phyloP scores from a whole-genome alignment of 495 filamentous ascomycete species.

The Hypoxylon cercidicola region DNA sequence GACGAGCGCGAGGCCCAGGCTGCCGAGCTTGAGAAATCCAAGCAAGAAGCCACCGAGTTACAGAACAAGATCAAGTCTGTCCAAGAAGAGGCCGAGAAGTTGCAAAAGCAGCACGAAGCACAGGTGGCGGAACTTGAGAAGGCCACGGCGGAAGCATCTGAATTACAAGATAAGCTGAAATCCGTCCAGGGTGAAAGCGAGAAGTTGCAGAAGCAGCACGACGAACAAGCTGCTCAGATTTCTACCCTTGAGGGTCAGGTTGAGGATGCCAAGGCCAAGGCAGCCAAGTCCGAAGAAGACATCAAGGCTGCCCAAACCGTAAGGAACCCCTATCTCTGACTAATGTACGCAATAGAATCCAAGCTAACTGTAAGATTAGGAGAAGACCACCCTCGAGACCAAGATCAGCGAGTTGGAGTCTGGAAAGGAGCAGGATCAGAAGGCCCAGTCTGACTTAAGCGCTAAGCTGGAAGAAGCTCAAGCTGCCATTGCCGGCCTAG shows the following conservation, averaged over 20 bases:
- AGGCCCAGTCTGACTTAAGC: constrained; percentile 22
- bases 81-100: constrained; percentile 13
- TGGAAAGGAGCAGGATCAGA: constrained; percentile 20
- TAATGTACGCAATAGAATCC: neutral
- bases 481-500: constrained; percentile 15
- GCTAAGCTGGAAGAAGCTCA: constrained; percentile 30
- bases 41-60: constrained; percentile 21
- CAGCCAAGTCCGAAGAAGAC: constrained; percentile 34
- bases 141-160: constrained; percentile 17
- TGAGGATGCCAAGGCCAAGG: constrained; percentile 32
- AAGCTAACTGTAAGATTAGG: constrained; percentile 24
- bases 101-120: constrained; percentile 20
- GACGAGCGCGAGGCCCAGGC: constrained; percentile 18
- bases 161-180: constrained; percentile 25
- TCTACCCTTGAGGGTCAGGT: constrained; percentile 12
- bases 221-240: constrained; percentile 24
- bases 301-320: constrained; percentile 26
- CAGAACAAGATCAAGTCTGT: constrained; percentile 15
- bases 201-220: constrained; percentile 28
- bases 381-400: constrained; percentile 26
- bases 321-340: neutral
- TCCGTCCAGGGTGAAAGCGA: constrained; percentile 11
- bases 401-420: constrained; percentile 29
- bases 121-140: constrained; percentile 13
- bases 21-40: constrained; percentile 23